A percentile compares a stretch with the other conserved stretches of the same genome.
Evolutionary conservation across 495 filamentous ascomycete genomes (phyloP).

Genomic region (Mytilinidion resinicola): DNA sequence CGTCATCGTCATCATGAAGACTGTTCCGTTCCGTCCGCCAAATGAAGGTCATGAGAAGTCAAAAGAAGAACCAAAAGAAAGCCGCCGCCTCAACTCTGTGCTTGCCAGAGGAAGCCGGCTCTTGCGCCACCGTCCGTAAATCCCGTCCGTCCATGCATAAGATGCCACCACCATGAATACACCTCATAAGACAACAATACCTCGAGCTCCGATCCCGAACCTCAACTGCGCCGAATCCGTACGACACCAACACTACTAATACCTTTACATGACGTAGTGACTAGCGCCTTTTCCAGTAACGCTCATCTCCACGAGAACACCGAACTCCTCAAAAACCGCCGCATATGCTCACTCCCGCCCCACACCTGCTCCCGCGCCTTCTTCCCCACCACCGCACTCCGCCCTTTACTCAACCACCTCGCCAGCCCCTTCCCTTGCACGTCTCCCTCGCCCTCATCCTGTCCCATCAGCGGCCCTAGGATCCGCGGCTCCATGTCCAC

Average conservation of each 20-base stretch:
- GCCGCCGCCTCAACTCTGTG: conserved; percentile 13
- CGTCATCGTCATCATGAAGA: neutral
- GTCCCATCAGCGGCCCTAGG: conserved; percentile 18
- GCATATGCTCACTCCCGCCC: conserved; percentile 42
- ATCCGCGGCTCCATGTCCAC: conserved; percentile 22
- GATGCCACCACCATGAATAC: conserved; percentile 1
- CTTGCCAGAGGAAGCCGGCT: conserved; percentile 27
- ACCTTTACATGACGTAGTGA: too few species aligned
- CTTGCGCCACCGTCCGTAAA: conserved; percentile 17
- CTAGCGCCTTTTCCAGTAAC: neutral
- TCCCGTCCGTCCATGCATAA: neutral
- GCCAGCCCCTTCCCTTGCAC: conserved; percentile 7
- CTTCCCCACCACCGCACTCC: conserved; percentile 25
- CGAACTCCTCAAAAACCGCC: conserved; percentile 36
- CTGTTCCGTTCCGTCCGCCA: neutral
- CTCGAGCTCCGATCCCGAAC: neutral
- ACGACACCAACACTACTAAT: neutral
- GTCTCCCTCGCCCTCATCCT: conserved; percentile 1
- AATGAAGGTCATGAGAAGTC: conserved; percentile 2
- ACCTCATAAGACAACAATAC: neutral
- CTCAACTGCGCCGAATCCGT: neutral
- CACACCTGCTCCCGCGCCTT: conserved; percentile 36
- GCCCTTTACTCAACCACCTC: conserved; percentile 19
- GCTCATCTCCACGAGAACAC: conserved; percentile 40
- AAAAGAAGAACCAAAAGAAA: conserved; percentile 1